A percentile compares a stretch with the other conserved stretches of the same genome.
These are phyloP conservation scores for Agmasoma carcini DNA, from an alignment of 371 early-diverging fungal genomes.

Conservation along the genomic window DNA sequence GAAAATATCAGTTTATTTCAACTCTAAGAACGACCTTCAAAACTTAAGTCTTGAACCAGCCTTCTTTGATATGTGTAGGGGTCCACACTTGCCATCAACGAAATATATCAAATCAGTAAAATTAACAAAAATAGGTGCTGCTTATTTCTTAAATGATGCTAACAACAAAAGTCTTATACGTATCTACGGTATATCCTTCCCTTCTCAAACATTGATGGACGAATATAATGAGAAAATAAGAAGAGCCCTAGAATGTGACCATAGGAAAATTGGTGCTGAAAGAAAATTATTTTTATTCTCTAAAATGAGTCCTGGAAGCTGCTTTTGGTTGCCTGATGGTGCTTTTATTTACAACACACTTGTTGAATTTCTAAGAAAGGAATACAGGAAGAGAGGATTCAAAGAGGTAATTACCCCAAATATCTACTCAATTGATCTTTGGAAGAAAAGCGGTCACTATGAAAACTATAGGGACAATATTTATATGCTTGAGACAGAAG, in stretches of 20 bases:
- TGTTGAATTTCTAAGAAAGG: slow-evolving; percentile 70
- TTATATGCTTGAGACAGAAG: slow-evolving; percentile 58
- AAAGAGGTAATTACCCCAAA: slow-evolving; percentile 88
- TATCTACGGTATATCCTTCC: slow-evolving; percentile 95
- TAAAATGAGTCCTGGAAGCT: slow-evolving; percentile 78
- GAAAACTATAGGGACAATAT: slow-evolving; percentile 94
- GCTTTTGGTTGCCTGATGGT: slow-evolving; percentile 91
- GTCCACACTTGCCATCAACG: slow-evolving; percentile 90
- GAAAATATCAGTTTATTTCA: slow-evolving; percentile 84
- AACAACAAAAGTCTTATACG: slow-evolving; percentile 89
- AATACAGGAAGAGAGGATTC: slow-evolving; percentile 73
- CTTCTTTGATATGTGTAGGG: slow-evolving; percentile 89
- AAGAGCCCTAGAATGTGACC: slow-evolving; percentile 88
- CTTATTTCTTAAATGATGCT: slow-evolving; percentile 90
- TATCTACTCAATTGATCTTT: slow-evolving; percentile 78
- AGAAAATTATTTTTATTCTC: slow-evolving; percentile 87
- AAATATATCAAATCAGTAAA: slow-evolving; percentile 78
- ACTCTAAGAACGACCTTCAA: slow-evolving; percentile 39
- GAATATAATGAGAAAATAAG: slow-evolving; percentile 78
- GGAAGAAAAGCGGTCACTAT: slow-evolving; percentile 95
- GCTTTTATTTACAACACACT: slow-evolving; percentile 79
- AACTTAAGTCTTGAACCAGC: slow-evolving; percentile 52
- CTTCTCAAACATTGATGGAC: slow-evolving; percentile 76
- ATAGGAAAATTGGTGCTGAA: slow-evolving; percentile 76
- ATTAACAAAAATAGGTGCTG: slow-evolving; percentile 73